Evolutionary conservation across 208 protist species (phyloP).

Genomic region (Trichomonas gallinae): DNA sequence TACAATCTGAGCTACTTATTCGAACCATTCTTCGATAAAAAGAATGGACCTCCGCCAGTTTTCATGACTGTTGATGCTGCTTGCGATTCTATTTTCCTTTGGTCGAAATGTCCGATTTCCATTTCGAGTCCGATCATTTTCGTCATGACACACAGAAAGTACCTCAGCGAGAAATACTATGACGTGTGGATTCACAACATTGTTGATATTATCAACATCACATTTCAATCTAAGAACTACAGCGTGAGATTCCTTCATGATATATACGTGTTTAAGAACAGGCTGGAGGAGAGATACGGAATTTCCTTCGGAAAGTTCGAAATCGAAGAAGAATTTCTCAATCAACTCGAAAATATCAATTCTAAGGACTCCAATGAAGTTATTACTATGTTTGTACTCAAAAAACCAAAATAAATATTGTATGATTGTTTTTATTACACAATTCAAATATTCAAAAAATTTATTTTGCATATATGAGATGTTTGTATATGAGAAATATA

Average conservation of each 20-base stretch:
- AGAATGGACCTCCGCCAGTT: not conserved
- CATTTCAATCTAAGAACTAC: not conserved
- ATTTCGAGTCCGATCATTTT: not conserved
- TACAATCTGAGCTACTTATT: not conserved
- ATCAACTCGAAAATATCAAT: not conserved
- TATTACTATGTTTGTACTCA: not conserved
- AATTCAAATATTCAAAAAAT: no score
- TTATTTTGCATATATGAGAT: no score
- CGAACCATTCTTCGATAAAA: not conserved
- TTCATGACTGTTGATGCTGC: not conserved
- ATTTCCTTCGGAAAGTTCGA: not conserved
- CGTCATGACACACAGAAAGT: not conserved
- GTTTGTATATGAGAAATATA: no score
- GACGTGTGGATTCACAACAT: not conserved
- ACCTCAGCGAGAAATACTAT: not conserved
- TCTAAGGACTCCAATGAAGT: not conserved
- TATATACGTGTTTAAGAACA: not conserved
- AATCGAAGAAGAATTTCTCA: not conserved
- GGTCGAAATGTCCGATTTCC: not conserved
- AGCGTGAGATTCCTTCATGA: not conserved
- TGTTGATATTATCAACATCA: not conserved
- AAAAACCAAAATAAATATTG: no score
- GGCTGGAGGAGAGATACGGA: not conserved
- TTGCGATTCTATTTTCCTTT: not conserved
- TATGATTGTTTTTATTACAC: no score